A percentile compares a stretch with the other conserved stretches of the same genome.
Conservation (phyloP, 768 basidiomycete genomes). For the Tremella yokohamensis region DNA sequence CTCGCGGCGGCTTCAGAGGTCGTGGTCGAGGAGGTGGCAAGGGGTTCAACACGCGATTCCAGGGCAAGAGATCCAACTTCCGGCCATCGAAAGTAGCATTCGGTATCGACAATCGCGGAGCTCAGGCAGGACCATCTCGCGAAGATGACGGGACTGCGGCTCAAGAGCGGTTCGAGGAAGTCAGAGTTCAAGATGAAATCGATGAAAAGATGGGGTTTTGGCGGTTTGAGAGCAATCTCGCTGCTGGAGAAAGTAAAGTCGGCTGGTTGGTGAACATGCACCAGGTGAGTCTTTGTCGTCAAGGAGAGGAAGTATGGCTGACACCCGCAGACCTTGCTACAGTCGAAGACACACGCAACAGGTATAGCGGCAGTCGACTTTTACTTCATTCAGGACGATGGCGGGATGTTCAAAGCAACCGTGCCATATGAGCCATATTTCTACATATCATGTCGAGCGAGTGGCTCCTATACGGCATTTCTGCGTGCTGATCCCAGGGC, state of each 20-base stretch:
- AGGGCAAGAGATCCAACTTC: conserved; percentile 45
- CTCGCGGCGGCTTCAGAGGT: conserved; percentile 9
- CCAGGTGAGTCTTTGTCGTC: conserved; percentile 61
- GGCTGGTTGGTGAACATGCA: conserved; percentile 99
- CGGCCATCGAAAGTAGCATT: conserved; percentile 38
- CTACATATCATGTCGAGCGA: conserved; percentile 82
- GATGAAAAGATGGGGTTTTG: conserved; percentile 90
- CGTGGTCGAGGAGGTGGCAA: conserved; percentile 35
- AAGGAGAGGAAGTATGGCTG: neutral
- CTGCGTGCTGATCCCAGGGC: conserved; percentile 54
- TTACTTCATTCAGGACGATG: conserved; percentile 97
- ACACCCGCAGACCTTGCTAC: conserved; percentile 66
- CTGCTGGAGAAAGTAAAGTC: conserved; percentile 63
- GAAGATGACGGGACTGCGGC: conserved; percentile 88
- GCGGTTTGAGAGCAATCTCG: conserved; percentile 62
- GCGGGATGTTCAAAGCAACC: conserved; percentile 92
- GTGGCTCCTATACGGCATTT: conserved; percentile 30
- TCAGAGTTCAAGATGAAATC: conserved; percentile 71
- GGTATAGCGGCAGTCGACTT: conserved; percentile 90
- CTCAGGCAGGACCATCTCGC: conserved; percentile 56
- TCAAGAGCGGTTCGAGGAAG: conserved; percentile 79
- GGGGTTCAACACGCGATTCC: conserved; percentile 48
- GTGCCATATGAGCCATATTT: conserved; percentile 93
- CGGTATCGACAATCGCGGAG: conserved; percentile 51
- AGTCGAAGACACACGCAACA: conserved; percentile 75